These are phyloP conservation scores for Neurospora terricola DNA, from an alignment of 495 filamentous ascomycete genomes.

Conservation along the genomic window DNA sequence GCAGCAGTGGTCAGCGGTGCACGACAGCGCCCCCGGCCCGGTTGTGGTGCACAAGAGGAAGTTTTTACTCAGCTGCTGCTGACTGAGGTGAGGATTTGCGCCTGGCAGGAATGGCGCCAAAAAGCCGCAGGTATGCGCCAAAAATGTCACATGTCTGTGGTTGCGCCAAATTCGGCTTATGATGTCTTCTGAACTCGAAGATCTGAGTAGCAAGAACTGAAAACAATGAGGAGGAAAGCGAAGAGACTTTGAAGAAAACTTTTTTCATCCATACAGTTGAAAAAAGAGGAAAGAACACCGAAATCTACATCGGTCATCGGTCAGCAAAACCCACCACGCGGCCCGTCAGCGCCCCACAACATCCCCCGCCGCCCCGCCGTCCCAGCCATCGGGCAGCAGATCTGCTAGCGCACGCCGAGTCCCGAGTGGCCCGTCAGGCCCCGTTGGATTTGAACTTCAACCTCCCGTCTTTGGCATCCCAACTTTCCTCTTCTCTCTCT, in stretches of 20 bases:
- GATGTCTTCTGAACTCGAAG: not conserved
- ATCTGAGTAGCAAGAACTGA: not conserved
- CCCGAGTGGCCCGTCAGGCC: not conserved
- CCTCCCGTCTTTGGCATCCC: not conserved
- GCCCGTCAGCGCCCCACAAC: not conserved
- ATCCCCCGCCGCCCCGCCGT: not conserved
- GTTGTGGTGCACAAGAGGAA: not conserved
- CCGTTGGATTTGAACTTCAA: not conserved
- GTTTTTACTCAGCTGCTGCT: not conserved
- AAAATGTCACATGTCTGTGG: not conserved
- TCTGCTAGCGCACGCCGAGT: not conserved
- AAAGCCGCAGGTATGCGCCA: not conserved
- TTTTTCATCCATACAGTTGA: not conserved
- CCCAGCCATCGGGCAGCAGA: not conserved
- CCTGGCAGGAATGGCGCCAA: not conserved
- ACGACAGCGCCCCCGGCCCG: not conserved
- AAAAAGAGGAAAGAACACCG: not conserved
- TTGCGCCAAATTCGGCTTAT: not conserved
- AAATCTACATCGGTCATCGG: not conserved
- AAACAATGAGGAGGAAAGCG: not conserved
- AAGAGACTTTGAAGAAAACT: not conserved
- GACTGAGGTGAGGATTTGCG: not conserved
- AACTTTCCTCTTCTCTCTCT: not conserved
- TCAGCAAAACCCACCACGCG: not conserved
- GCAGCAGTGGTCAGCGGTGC: not conserved